Evolutionary conservation across 345 rosid genomes (phyloP).

Genomic region (Aquilaria yunnanensis): DNA sequence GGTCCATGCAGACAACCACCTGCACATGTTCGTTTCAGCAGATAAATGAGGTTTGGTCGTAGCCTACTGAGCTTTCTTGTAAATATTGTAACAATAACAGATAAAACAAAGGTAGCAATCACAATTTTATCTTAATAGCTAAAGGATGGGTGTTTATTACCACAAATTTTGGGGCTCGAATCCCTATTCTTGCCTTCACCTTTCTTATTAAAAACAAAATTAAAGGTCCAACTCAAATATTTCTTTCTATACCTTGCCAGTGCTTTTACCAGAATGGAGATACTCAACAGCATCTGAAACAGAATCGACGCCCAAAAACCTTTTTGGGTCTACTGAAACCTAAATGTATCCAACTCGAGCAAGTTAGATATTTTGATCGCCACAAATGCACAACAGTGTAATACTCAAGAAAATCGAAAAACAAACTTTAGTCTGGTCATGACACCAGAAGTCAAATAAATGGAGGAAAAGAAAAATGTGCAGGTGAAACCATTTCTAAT

Average conservation of each 20-base stretch:
- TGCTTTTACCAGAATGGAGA: slow-evolving; percentile 93
- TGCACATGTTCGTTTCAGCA: slow-evolving; percentile 14
- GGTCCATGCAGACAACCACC: slow-evolving; percentile 88
- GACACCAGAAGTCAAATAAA: background rate
- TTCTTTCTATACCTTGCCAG: slow-evolving; percentile 64
- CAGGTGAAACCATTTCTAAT: background rate
- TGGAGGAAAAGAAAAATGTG: background rate
- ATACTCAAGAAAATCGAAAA: background rate
- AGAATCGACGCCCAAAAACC: slow-evolving; percentile 57
- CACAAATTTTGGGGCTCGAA: no score
- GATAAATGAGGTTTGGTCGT: background rate
- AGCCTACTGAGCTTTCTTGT: background rate
- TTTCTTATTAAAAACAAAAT: no score
- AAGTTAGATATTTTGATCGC: slow-evolving; percentile 9
- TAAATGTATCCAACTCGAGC: slow-evolving; percentile 12
- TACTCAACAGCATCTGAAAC: slow-evolving; percentile 93
- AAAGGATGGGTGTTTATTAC: no score
- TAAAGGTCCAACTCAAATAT: no score
- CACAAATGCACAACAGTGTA: background rate
- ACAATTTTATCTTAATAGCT: background rate
- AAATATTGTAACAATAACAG: background rate
- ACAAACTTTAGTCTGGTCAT: no score
- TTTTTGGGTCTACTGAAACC: slow-evolving; percentile 71
- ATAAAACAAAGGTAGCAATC: background rate
- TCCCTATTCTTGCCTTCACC: no score